phyloP scores from a whole-genome alignment of 805 yeast genomes.

The Saccharomycopsis babjevae region DNA sequence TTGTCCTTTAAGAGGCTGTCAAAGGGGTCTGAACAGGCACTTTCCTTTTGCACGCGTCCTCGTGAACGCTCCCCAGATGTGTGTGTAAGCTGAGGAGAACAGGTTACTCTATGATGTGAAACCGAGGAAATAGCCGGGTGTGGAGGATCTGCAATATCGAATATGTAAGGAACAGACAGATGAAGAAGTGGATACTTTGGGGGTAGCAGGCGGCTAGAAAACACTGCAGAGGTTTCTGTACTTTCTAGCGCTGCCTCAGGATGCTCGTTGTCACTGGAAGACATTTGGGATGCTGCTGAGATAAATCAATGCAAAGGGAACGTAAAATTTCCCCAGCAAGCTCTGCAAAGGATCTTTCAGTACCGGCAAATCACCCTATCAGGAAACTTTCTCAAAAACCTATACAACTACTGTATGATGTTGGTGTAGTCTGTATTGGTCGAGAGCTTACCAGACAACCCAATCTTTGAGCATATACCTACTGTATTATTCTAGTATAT shows the following conservation, averaged over 20 bases:
- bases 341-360: background rate
- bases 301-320: background rate
- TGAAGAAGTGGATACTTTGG: conserved; percentile 8
- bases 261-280: background rate
- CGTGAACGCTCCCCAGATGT: background rate
- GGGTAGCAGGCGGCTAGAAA: background rate
- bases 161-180: conserved; percentile 6
- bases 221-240: background rate
- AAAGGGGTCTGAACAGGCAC: too few relatives aligned
- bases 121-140: background rate
- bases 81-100: background rate
- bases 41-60: background rate
- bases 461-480: too few relatives aligned
- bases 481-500: too few relatives aligned
- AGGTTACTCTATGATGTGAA: background rate
- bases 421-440: too few relatives aligned
- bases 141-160: background rate
- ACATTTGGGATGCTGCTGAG: background rate
- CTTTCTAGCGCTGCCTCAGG: background rate
- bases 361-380: too few relatives aligned
- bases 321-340: too few relatives aligned
- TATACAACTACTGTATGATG: too few relatives aligned
- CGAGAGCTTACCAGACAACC: too few relatives aligned
- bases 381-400: too few relatives aligned
- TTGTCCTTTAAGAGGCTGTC: background rate